phyloP scores from a whole-genome alignment of 257 asterid genomes.

The Solanum okadae region DNA sequence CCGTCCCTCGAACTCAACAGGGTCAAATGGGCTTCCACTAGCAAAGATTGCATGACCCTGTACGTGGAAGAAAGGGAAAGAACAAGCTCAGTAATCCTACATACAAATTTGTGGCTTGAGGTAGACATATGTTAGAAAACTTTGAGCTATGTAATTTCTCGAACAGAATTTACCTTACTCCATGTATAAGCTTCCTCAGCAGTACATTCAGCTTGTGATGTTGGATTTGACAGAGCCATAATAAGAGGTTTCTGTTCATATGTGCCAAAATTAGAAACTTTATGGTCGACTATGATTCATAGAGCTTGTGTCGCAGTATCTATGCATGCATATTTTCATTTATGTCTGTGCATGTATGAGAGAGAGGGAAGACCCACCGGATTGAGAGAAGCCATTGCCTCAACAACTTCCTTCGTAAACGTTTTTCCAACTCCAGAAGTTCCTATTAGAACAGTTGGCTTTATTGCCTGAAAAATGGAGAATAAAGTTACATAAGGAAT shows the following conservation, averaged over 20 bases:
- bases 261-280: conserved; percentile 1
- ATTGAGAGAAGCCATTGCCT: conserved; percentile 81
- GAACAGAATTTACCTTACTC: conserved; percentile 46
- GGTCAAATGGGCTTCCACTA: conserved; percentile 91
- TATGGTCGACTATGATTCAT: background rate
- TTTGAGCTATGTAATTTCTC: background rate
- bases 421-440: conserved; percentile 86
- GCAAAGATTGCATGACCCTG: conserved; percentile 85
- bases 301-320: background rate
- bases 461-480: conserved; percentile 42
- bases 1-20: conserved; percentile 67
- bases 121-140: background rate
- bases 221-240: conserved; percentile 85
- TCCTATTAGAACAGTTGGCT: conserved; percentile 81
- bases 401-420: conserved; percentile 69
- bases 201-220: conserved; percentile 89
- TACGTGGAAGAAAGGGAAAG: background rate
- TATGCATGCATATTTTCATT: background rate
- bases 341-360: background rate
- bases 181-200: conserved; percentile 92
- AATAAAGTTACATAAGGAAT: background rate
- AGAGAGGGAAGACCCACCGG: conserved; percentile 31
- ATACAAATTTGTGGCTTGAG: background rate
- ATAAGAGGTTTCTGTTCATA: conserved; percentile 67
- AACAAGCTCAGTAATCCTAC: background rate